Evolutionary conservation across 2,329 filamentous ascomycete species (phyloP), one percentile per base, ranked within the genome.

Genomic region (Alternaria sp.): DNA sequence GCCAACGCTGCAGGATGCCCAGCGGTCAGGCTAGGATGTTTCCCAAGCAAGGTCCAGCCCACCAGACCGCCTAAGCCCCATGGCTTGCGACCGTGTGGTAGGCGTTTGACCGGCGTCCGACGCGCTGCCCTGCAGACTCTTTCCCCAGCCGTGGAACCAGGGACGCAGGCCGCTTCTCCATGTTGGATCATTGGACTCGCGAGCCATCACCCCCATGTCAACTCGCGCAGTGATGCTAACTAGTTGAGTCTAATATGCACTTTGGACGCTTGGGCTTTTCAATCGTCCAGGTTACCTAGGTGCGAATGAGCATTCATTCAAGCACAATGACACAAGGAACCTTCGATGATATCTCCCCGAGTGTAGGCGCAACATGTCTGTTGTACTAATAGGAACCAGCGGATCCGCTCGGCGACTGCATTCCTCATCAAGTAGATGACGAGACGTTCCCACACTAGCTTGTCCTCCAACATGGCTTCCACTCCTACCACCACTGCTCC

Each of bases 401-500:
- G 67, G 70, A 60, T 65, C 68, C 72, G 65, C 69, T 64, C 72
- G 58, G 67, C 70, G 54, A 65, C 54, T 64, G 63, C 43, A 58
- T 65, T 61, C 68, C 61, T 66, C 61, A 64, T 65, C 65, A 63
- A 63, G 69, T 67, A 66, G 69, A 69, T 61, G 70, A 53, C 49
- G 49, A 53, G 49, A 53, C 49, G 49, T 53, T 53, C 49, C 49
- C 49, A 53, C 49, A 53, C 28, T 53, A 53, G 49, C 49, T 53
- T 53, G 49, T 33, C 33, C 49, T 53, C 49, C 73, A 53, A 37
- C 49, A 53, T 53, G 49, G 49, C 49, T 59, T 78, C 76, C 63
- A 72, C 71, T 61, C 64, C 71, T 61, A 71, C 74, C 64, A 71
- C 75, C 47, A 75, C 78, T 55, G 69, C 79, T 68, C 78, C 78